phyloP scores from a whole-genome alignment of 1,284 basidiomycete species.

The Salmacisia buchloeana region DNA sequence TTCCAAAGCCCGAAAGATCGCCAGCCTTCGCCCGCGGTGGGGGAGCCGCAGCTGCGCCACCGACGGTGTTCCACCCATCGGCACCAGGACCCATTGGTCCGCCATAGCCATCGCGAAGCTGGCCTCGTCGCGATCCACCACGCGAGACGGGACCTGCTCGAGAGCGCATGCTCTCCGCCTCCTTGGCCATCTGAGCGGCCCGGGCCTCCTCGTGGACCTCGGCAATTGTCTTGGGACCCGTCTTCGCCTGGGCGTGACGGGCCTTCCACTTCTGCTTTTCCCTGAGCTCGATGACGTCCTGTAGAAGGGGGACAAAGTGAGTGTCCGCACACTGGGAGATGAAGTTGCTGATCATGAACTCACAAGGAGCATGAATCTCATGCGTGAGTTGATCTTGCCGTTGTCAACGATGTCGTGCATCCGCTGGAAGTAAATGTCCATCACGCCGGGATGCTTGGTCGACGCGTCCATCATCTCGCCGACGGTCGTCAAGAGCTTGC shows the following conservation, averaged over 20 bases:
- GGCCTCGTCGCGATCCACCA: conserved; percentile 81
- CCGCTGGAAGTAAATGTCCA: conserved; percentile 87
- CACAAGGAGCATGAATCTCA: conserved; percentile 92
- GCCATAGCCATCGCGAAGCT: conserved; percentile 60
- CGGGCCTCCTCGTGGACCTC: conserved; percentile 70
- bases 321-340: background rate
- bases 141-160: conserved; percentile 68
- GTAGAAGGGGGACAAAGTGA: conserved; percentile 24
- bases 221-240: conserved; percentile 81
- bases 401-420: conserved; percentile 72
- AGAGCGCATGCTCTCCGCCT: conserved; percentile 54
- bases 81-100: conserved; percentile 29
- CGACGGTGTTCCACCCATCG: conserved; percentile 82
- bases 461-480: conserved; percentile 68
- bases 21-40: conserved; percentile 70
- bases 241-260: conserved; percentile 60
- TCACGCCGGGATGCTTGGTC: conserved; percentile 69
- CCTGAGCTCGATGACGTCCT: conserved; percentile 86
- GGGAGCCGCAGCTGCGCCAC: conserved; percentile 53
- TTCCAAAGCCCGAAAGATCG: conserved; percentile 79
- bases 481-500: conserved; percentile 84
- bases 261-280: conserved; percentile 69
- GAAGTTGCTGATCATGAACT: conserved; percentile 34
- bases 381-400: conserved; percentile 73
- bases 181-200: conserved; percentile 32